A percentile compares a stretch with the other conserved stretches of the same genome.
Evolutionary conservation across 208 protist species (phyloP).

Genomic region (Leishmania turanica): DNA sequence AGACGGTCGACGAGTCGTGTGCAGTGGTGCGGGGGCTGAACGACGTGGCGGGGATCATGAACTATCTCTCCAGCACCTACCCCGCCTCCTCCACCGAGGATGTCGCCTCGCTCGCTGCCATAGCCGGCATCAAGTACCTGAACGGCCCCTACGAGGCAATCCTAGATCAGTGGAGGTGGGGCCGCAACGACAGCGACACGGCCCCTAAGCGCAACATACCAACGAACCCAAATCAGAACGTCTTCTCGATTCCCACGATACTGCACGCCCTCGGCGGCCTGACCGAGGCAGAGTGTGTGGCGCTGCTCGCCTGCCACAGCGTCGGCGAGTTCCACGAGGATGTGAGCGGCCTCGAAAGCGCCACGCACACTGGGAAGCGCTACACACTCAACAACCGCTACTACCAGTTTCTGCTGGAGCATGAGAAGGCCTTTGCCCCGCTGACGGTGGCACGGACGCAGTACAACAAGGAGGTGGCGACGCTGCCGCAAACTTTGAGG

Average conservation of each 20-base stretch:
- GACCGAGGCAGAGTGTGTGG: conserved; percentile 81
- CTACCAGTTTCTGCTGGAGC: conserved; percentile 73
- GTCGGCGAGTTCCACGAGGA: conserved; percentile 88
- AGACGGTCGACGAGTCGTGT: conserved; percentile 81
- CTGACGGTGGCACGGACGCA: conserved; percentile 67
- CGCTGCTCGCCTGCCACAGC: conserved; percentile 84
- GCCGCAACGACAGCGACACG: conserved; percentile 80
- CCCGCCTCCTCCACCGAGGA: conserved; percentile 68
- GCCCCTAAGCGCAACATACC: conserved; percentile 51
- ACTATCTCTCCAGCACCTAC: conserved; percentile 56
- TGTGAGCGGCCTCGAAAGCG: conserved; percentile 74
- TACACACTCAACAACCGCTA: conserved; percentile 82
- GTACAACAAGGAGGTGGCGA: conserved; percentile 68
- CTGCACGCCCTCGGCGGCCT: conserved; percentile 64
- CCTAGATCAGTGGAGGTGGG: conserved; percentile 68
- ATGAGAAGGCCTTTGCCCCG: conserved; percentile 60
- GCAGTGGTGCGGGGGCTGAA: conserved; percentile 65
- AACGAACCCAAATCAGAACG: conserved; percentile 26
- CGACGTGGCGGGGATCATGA: conserved; percentile 77
- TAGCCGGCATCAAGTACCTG: conserved; percentile 78
- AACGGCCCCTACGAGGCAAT: conserved; percentile 62
- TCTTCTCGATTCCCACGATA: conserved; percentile 53
- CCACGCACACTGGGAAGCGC: conserved; percentile 67
- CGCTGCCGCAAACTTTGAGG: conserved; percentile 57
- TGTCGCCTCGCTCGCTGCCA: conserved; percentile 59